phyloP scores from a whole-genome alignment of 805 yeast species.

The Candida ulmi region DNA sequence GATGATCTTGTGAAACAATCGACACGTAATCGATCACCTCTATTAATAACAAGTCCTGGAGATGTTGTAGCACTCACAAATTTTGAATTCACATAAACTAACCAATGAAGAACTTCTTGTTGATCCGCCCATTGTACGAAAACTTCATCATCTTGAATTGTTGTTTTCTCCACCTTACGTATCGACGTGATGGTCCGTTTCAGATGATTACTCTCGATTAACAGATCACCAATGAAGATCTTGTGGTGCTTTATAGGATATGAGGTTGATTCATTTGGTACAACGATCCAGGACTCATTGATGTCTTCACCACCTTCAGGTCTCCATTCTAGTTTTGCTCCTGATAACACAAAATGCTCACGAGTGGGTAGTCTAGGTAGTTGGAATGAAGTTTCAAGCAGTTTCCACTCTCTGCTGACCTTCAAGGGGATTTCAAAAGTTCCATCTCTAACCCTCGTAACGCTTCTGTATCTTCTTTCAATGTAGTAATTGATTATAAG shows the following conservation, averaged over 20 bases:
- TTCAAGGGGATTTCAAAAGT: conserved; percentile 26
- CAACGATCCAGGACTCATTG: conserved; percentile 22
- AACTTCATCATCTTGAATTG: conserved; percentile 6
- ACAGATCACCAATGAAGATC: conserved; percentile 21
- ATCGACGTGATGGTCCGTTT: neutral
- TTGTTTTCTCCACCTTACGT: conserved; percentile 3
- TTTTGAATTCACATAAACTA: conserved; percentile 24
- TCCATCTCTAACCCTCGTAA: conserved; percentile 27
- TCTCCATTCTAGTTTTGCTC: conserved; percentile 16
- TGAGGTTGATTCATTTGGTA: conserved; percentile 12
- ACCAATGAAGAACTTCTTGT: conserved; percentile 21
- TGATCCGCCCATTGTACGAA: conserved; percentile 21
- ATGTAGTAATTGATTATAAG: conserved; percentile 28
- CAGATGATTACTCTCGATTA: conserved; percentile 9
- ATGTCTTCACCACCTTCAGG: conserved; percentile 2
- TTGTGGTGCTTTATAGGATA: conserved; percentile 7
- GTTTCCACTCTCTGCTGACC: conserved; percentile 17
- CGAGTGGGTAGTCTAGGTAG: conserved; percentile 17
- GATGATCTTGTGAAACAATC: conserved; percentile 18
- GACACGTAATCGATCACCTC: conserved; percentile 15
- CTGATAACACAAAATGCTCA: conserved; percentile 20
- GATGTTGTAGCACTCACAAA: conserved; percentile 21
- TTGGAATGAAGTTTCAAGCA: conserved; percentile 9
- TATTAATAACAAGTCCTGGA: conserved; percentile 6
- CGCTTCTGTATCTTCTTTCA: conserved; percentile 27